phyloP scores from a whole-genome alignment of 1,139 yeast genomes.

The Wickerhamiella pararugosa region DNA sequence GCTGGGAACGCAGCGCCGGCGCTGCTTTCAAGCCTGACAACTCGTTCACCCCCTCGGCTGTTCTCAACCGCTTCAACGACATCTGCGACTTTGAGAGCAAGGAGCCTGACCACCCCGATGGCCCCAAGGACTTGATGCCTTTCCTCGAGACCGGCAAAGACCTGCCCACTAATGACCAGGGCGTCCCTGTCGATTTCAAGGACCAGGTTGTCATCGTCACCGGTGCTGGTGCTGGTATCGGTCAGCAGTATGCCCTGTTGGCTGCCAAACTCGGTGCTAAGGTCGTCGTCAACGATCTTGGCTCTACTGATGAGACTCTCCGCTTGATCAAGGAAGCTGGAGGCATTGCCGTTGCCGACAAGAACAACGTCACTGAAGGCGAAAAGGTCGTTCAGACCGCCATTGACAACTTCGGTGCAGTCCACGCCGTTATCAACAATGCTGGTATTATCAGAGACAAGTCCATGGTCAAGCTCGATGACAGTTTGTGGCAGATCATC shows the following conservation, averaged over 20 bases:
- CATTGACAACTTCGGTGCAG: slow-evolving; percentile 59
- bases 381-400: slow-evolving; percentile 69
- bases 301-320: slow-evolving; percentile 52
- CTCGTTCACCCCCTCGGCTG: slow-evolving; percentile 71
- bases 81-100: slow-evolving; percentile 44
- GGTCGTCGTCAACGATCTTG: slow-evolving; percentile 87
- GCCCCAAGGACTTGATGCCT: slow-evolving; percentile 26
- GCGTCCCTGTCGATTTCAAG: slow-evolving; percentile 44
- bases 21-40: slow-evolving; percentile 67
- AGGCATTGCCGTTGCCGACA: slow-evolving; percentile 74
- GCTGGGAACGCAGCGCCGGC: slow-evolving; percentile 93
- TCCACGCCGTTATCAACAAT: slow-evolving; percentile 78
- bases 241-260: slow-evolving; percentile 74
- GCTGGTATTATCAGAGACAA: slow-evolving; percentile 92
- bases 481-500: slow-evolving; percentile 72
- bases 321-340: slow-evolving; percentile 64
- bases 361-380: slow-evolving; percentile 70
- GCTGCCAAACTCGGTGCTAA: slow-evolving; percentile 89
- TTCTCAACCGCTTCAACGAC: slow-evolving; percentile 52
- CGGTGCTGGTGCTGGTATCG: slow-evolving; percentile 94
- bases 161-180: slow-evolving; percentile 38
- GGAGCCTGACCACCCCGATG: slow-evolving; percentile 52
- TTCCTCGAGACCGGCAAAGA: slow-evolving; percentile 22
- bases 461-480: slow-evolving; percentile 73
- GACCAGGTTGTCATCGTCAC: slow-evolving; percentile 83